Base-by-base conservation (phyloP, 352 stramenopile genomes). In the Pythium biforme region DNA sequence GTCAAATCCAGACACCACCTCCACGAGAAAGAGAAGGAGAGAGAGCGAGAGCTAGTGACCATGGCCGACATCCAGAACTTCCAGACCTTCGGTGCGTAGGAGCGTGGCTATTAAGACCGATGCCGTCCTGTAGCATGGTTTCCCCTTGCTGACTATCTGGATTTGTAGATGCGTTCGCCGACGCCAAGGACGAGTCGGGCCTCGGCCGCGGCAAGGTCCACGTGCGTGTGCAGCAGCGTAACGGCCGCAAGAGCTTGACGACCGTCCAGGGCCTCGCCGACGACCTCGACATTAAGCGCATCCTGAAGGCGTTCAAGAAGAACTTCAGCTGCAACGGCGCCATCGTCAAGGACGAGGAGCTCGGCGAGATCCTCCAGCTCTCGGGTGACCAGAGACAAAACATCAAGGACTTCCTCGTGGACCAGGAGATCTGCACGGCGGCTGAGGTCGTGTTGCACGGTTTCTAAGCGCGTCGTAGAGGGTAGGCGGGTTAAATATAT, bases 241-340 rank as follows among this genome's bases (percentile, higher is more conserved):
- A 99, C 75, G 97, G 98, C 50, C 90, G 97, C 65, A 99, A 99
- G 88, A 99, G 97, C 97, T 97, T 99, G 75, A 99, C 97, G 53
- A 99, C 97, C 8, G 92, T 99, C 26, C 96, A 98, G 71, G 97
- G 97, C 34, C 84, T 99, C 55, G 96, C 97, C 1, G 92, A 99
- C 61, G 97, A 99, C 81, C 83, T 99, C 62, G 97, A 99, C 73
- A 83, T 99, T 53, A 99, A 99, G 86, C 88, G 96, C 55, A 99
- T 99, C 80, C 95, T 98, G 66, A 99, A 99, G 81, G 97, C 97
- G 49, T 99, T 99, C 75, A 99, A 99, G 90, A 99, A 99, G 86
- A 99, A 99, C 80, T 99, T 99, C 74, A 98, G 90, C 74, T 99
- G 98, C 84, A 99, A 99, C 83, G 98, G 98, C 57, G 96, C 96